These are phyloP conservation scores for Sequoiadendron giganteum DNA, from an alignment of 75 land plant genomes.

Conservation along the genomic window DNA sequence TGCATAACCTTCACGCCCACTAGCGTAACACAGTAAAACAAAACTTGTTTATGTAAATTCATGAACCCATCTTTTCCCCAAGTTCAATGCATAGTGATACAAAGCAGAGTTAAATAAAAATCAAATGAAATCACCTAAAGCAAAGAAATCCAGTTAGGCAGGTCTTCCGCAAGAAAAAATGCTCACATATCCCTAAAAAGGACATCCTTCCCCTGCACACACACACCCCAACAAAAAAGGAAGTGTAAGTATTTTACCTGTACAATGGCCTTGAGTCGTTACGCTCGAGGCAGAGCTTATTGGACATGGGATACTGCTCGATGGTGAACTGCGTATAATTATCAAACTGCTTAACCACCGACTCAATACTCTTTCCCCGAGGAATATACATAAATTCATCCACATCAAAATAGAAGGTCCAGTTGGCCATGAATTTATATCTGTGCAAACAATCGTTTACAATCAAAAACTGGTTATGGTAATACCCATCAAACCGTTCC, in stretches of 20 bases:
- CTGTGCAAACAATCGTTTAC: constrained; percentile 91
- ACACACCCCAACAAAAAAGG: no score
- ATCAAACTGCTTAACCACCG: constrained; percentile 39
- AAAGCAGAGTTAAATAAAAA: no score
- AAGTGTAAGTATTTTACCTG: not conserved
- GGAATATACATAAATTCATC: constrained; percentile 84
- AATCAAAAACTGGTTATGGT: constrained; percentile 87
- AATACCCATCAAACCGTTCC: constrained; percentile 76
- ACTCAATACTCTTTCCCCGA: constrained; percentile 28
- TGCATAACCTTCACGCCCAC: no score
- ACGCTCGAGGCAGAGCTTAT: constrained; percentile 44
- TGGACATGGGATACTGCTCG: constrained; percentile 79
- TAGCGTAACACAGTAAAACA: no score
- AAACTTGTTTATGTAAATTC: no score
- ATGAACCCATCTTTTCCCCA: no score
- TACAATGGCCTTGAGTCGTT: not conserved
- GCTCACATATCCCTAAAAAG: no score
- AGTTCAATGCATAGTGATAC: no score
- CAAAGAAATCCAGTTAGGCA: no score
- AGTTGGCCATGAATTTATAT: constrained; percentile 58
- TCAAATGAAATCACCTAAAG: no score
- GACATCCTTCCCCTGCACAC: no score
- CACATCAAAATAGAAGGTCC: constrained; percentile 94
- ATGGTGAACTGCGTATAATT: constrained; percentile 75
- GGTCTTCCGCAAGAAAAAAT: no score